Evolutionary conservation across 2,329 filamentous ascomycete species (phyloP), one percentile per base, ranked within the genome.

Genomic region (Sporothrix inflata): DNA sequence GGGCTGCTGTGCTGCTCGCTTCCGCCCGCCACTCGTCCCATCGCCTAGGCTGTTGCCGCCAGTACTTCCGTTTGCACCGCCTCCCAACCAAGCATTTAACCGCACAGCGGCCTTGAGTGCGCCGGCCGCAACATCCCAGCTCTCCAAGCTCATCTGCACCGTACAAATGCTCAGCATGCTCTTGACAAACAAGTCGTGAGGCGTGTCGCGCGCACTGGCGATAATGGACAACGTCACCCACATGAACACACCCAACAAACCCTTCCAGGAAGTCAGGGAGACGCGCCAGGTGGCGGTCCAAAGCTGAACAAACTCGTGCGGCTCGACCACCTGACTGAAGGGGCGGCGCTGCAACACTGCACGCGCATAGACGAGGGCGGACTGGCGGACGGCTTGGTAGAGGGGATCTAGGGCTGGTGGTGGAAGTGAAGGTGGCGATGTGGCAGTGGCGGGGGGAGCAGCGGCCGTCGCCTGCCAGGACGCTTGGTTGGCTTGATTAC

Each of bases 251-350:
- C 85, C 85, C 16, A 85, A 78, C 30, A 85, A 79, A 2, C 79
- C 77, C 72, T 84, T 83, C 85, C 85, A 86, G 5, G 79, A 80
- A 2, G 82, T 77, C 45, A 86, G 78, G 1, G 83, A 81, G 4
- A 85, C 82, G 21, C 81, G 79, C 85, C 85, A 87, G 12, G 83
- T 79, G 2, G 81, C 81, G 16, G 78, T 79, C 85, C 85, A 88
- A 5, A 87, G 80, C 57, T 77, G 76, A 11, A 79, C 71, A 72
- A 85, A 83, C 57, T 85, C 83, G 9, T 76, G 73, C 3, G 79
- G 73, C 3, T 78, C 79, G 70, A 85, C 84, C 0, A 83, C 77
- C 6, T 75, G 72, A 69, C 82, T 82, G 16, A 86, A 84, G 0
- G 85, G 83, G 2, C 76, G 78, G 3, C 84, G 82, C 11, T 77